Evolutionary conservation across 1,284 basidiomycete genomes (phyloP).

Genomic region (Peniophora sp.): DNA sequence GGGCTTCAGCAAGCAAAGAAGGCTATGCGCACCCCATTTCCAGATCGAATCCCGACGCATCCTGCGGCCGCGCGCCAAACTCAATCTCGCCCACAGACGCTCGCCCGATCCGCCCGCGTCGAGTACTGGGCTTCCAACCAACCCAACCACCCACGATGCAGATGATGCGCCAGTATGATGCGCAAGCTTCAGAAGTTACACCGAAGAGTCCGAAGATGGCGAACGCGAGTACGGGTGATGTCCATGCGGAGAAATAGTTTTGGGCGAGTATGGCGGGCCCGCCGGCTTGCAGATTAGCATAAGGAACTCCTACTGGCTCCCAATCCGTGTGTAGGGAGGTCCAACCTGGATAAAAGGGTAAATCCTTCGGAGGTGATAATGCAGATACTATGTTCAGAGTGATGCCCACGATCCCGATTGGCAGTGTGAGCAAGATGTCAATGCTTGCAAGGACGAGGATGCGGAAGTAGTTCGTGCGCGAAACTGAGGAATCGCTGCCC

Average conservation of each 20-base stretch:
- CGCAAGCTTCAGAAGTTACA: not conserved
- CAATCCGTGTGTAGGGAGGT: not conserved
- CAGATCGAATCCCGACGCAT: too few species aligned
- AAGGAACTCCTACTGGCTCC: not conserved
- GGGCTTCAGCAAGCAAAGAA: too few species aligned
- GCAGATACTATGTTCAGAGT: not conserved
- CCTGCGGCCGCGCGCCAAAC: too few species aligned
- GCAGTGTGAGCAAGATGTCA: not conserved
- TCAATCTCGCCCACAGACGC: too few species aligned
- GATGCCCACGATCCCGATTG: not conserved
- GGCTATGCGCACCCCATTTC: too few species aligned
- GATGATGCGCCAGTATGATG: not conserved
- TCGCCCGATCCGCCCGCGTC: too few species aligned
- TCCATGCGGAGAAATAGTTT: not conserved
- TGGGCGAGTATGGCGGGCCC: not conserved
- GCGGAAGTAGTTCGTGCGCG: not conserved
- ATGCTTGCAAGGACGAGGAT: not conserved
- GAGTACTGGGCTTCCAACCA: too few species aligned
- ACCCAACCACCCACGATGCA: not conserved
- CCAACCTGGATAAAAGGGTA: not conserved
- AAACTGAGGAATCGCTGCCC: not conserved
- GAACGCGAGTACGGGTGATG: not conserved
- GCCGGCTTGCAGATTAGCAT: not conserved
- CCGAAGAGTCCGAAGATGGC: not conserved
- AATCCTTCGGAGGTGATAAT: not conserved